Base-by-base conservation (phyloP, 495 filamentous ascomycete genomes). In the Penicillium paradoxum region DNA sequence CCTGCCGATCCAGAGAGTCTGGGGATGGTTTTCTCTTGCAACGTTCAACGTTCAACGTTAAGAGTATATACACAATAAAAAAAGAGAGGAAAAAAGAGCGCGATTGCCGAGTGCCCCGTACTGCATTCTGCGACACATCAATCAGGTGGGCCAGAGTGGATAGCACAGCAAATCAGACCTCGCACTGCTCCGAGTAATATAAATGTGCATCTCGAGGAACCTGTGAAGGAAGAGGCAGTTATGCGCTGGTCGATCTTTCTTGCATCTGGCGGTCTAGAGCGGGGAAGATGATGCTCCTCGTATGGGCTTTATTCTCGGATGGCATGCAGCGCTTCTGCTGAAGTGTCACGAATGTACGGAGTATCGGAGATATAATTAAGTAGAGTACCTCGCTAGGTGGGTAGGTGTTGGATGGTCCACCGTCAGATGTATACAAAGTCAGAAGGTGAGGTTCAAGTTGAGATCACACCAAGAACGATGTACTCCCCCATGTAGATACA, bases 191-290 rank as follows among this genome's bases (percentile, higher is more conserved):
- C 57, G 57, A 42, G 52, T 40, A 8, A 45, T 21, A 56, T 44
- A 55, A 38, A 57, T 49, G 57, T 42, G 48, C 52, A 51, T 60
- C 47, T 60, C 45, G 52, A 53, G 34, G 9, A 19, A 55, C 45
- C 45, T 42, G 53, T 46, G 43, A 44, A 45, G 9, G 24, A 10
- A 29, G 2, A 37, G 21, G 30, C 9, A 18, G 18, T 45, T 46
- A 51, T 65, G 58, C 40, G 56, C 42, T 65, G 62, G 62, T 60
- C 51, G 60, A 41, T 60, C 57, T 48, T 55, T n/a, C 47, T 54
- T 60, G 54, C 62, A 57, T 65, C 59, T 65, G 47, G 63, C 63
- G 63, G 63, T 66, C 63, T 40, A 46, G 27, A 41, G 32, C 45
- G 57, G 45, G 57, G 45, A 51, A 51, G 42, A 38, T 38, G 40